These are phyloP conservation scores for Malassezia furfur DNA, from an alignment of 1,284 basidiomycete genomes.

Conservation along the genomic window DNA sequence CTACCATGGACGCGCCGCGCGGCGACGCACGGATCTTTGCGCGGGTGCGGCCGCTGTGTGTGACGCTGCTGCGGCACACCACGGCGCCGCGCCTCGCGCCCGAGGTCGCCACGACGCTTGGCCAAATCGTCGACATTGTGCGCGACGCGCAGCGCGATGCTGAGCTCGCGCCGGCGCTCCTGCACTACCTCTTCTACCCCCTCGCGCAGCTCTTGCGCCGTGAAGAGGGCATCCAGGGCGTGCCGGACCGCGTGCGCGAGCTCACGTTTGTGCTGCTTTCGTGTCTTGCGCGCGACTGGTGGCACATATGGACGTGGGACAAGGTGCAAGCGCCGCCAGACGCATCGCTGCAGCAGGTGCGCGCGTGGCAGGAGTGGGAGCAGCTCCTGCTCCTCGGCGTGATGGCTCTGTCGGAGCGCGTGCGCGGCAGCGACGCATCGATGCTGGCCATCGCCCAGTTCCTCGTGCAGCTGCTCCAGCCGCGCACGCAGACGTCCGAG, in stretches of 20 bases:
- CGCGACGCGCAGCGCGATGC: not conserved
- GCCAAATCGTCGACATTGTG: not conserved
- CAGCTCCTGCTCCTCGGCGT: slow-evolving; percentile 37
- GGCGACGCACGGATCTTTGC: not conserved
- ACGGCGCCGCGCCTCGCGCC: not conserved
- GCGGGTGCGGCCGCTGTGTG: slow-evolving; percentile 1
- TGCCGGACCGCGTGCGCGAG: slow-evolving; percentile 26
- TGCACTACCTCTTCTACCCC: slow-evolving; percentile 43
- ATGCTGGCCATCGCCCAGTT: slow-evolving; percentile 21
- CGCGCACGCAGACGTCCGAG: slow-evolving; percentile 13
- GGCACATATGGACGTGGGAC: slow-evolving; percentile 23
- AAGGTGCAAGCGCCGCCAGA: not conserved
- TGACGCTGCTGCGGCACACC: not conserved
- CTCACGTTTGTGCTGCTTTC: slow-evolving; percentile 20
- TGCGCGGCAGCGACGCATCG: slow-evolving; percentile 20
- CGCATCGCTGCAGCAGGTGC: slow-evolving; percentile 2
- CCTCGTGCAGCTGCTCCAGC: slow-evolving; percentile 21
- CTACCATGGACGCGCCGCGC: not conserved
- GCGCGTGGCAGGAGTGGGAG: slow-evolving; percentile 33
- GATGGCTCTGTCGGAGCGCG: slow-evolving; percentile 15
- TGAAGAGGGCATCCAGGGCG: slow-evolving; percentile 18
- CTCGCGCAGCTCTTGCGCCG: slow-evolving; percentile 34
- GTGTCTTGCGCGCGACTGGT: slow-evolving; percentile 34
- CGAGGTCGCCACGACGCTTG: not conserved
- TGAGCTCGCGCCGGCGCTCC: slow-evolving; percentile 22